phyloP scores from a whole-genome alignment of 75 land plant genomes.

The Cunninghamia lanceolata region DNA sequence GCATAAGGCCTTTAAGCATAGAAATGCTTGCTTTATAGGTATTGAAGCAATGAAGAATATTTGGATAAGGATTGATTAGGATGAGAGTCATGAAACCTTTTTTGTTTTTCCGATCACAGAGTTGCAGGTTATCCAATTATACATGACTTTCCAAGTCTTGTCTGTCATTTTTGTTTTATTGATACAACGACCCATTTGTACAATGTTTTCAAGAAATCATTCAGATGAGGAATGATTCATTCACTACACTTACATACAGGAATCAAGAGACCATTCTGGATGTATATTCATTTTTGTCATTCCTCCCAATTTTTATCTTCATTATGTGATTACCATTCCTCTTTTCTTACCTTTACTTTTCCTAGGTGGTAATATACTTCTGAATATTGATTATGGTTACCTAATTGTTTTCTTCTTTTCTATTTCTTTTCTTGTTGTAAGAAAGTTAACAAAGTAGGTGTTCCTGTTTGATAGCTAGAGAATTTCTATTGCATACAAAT shows the following conservation, averaged over 20 bases:
- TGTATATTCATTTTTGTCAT: neutral
- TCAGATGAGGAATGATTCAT: neutral
- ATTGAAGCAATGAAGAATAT: neutral
- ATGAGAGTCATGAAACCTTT: neutral
- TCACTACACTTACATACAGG: neutral
- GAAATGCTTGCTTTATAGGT: neutral
- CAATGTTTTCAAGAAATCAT: neutral
- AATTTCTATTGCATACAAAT: neutral
- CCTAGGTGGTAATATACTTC: neutral
- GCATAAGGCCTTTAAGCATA: neutral
- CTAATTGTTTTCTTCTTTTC: neutral
- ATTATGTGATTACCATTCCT: neutral
- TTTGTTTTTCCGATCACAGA: neutral
- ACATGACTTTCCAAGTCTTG: neutral
- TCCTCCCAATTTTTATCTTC: neutral
- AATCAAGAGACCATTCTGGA: neutral
- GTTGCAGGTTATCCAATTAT: neutral
- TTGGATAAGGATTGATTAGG: neutral
- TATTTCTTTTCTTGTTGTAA: neutral
- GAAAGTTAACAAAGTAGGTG: neutral
- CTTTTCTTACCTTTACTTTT: neutral
- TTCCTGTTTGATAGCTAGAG: neutral
- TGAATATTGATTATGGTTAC: neutral
- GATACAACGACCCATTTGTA: neutral
- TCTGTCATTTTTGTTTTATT: neutral